A percentile compares a stretch with the other conserved stretches of the same genome.
These are phyloP conservation scores for Clarireedia monteithiana DNA, from an alignment of 2,329 filamentous ascomycete genomes.

Conservation along the genomic window DNA sequence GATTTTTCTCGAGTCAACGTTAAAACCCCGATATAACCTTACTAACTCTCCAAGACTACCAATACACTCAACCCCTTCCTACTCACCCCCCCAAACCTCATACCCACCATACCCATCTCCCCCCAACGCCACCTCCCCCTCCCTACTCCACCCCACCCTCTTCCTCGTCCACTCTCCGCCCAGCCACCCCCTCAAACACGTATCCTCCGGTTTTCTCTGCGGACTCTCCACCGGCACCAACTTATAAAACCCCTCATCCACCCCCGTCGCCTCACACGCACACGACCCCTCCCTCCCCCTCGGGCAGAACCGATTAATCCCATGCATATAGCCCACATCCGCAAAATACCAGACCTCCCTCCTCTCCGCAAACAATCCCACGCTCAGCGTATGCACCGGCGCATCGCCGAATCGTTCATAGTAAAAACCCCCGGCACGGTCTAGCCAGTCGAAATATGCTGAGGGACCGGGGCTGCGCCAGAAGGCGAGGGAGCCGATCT, in stretches of 20 bases:
- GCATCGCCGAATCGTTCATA: constrained; percentile 98
- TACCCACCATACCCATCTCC: constrained; percentile 39
- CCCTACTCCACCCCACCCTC: constrained; percentile 34
- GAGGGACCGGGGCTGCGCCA: constrained; percentile 73
- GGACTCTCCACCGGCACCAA: constrained; percentile 40
- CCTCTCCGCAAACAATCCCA: constrained; percentile 76
- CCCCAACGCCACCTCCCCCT: constrained; percentile 34
- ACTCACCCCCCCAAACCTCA: constrained; percentile 11
- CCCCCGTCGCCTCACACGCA: constrained; percentile 36
- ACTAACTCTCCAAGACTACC: too few relatives aligned
- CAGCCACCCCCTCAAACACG: constrained; percentile 39
- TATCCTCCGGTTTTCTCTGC: constrained; percentile 38
- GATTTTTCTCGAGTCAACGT: too few relatives aligned
- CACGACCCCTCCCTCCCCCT: constrained; percentile 28
- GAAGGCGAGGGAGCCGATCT: constrained; percentile 88
- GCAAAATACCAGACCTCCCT: constrained; percentile 95
- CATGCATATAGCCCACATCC: constrained; percentile 94
- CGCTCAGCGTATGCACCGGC: constrained; percentile 90
- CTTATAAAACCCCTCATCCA: constrained; percentile 40
- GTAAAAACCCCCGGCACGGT: constrained; percentile 90
- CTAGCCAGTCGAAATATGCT: constrained; percentile 72
- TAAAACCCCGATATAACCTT: too few relatives aligned
- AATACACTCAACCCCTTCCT: too few relatives aligned
- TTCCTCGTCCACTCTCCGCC: constrained; percentile 37
- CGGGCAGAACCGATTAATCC: constrained; percentile 36